Conservation (phyloP, 2,329 filamentous ascomycete species). For the Calycina herbarum region DNA sequence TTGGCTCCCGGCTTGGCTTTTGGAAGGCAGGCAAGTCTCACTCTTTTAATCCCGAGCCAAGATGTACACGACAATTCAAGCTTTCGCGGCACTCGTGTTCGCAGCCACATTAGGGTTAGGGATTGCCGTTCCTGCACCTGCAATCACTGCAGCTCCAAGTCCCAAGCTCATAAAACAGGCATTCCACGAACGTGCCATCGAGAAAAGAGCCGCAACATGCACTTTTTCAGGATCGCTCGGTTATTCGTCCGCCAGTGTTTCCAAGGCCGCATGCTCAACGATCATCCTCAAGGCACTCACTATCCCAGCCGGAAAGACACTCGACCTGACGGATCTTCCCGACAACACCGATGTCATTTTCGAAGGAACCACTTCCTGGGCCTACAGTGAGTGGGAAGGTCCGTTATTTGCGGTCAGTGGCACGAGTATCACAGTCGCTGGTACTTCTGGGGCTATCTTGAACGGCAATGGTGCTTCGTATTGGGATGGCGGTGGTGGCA, state of each 20-base stretch:
- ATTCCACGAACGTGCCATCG: neutral
- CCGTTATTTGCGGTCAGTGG: slow-evolving; percentile 52
- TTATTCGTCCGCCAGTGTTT: slow-evolving; percentile 47
- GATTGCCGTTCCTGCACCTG: too few species aligned
- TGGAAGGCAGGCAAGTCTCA: neutral
- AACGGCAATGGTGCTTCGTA: slow-evolving; percentile 56
- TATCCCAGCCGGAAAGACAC: slow-evolving; percentile 58
- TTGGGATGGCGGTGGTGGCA: slow-evolving; percentile 61
- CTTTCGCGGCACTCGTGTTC: neutral
- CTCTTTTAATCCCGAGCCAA: neutral
- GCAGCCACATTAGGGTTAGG: neutral
- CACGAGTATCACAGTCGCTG: slow-evolving; percentile 29
- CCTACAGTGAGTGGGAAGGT: slow-evolving; percentile 65
- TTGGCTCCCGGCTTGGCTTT: neutral
- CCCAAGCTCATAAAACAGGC: too few species aligned
- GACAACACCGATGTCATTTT: slow-evolving; percentile 57
- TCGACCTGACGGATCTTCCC: slow-evolving; percentile 56
- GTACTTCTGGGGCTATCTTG: slow-evolving; percentile 52
- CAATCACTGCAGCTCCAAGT: neutral
- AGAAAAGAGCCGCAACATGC: slow-evolving; percentile 41
- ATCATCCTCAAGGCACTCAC: slow-evolving; percentile 54
- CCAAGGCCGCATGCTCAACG: slow-evolving; percentile 52
- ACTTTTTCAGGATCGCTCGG: slow-evolving; percentile 49
- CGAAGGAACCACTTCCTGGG: slow-evolving; percentile 65
- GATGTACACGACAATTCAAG: neutral